Percentiles rank a stretch among this genome's conserved stretches.
These are phyloP conservation scores for Biscogniauxia marginata DNA, from an alignment of 2,329 filamentous ascomycete genomes.

Conservation along the genomic window DNA sequence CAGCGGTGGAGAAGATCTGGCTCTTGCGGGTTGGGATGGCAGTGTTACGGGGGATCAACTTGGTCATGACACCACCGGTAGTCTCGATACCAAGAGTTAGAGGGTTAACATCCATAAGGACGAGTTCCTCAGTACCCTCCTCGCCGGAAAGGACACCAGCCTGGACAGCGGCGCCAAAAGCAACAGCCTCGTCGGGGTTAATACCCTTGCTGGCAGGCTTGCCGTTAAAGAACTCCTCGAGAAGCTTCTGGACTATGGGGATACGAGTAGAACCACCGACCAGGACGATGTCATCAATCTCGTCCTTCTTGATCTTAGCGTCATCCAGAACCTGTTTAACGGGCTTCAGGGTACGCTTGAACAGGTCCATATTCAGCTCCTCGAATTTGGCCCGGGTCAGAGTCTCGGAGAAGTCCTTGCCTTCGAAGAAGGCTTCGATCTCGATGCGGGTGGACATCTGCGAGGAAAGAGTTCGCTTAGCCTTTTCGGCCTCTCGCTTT, in stretches of 20 bases:
- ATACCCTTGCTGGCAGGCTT: constrained; percentile 99
- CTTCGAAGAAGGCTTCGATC: constrained; percentile 95
- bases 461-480: constrained; percentile 95
- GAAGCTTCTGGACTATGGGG: constrained; percentile 90
- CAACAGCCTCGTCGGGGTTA: constrained; percentile 98
- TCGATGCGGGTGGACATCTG: constrained; percentile 93
- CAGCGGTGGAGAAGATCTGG: constrained; percentile 95
- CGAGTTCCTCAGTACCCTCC: constrained; percentile 73
- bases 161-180: constrained; percentile 95
- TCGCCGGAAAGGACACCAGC: constrained; percentile 92
- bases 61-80: constrained; percentile 96
- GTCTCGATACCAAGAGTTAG: constrained; percentile 97
- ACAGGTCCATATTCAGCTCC: constrained; percentile 97
- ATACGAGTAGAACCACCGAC: constrained; percentile 99
- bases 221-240: constrained; percentile 92
- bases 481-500: constrained; percentile 99
- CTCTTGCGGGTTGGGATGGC: constrained; percentile 94
- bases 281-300: constrained; percentile 94
- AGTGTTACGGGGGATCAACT: constrained; percentile 92
- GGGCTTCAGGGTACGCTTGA: constrained; percentile 99
- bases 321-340: constrained; percentile 99
- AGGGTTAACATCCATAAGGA: constrained; percentile 97
- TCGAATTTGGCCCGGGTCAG: constrained; percentile 99
- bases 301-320: constrained; percentile 92
- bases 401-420: constrained; percentile 97